Evolutionary conservation across 2,329 filamentous ascomycete species (phyloP).

Genomic region (Colletotrichum lini): DNA sequence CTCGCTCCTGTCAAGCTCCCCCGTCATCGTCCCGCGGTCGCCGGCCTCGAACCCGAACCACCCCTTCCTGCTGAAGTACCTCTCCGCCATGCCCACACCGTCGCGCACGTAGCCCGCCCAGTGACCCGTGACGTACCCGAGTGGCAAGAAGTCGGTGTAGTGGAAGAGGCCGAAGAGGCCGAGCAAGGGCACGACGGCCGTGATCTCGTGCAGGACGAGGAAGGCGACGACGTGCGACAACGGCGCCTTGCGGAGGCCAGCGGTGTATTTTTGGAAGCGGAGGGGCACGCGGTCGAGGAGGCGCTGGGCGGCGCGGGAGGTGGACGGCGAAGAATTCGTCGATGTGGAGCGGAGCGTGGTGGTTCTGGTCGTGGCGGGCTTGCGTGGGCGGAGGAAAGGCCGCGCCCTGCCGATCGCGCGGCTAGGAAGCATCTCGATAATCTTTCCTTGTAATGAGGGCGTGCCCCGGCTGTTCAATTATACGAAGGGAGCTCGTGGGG

Average conservation of each 20-base stretch:
- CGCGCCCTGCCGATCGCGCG: constrained; percentile 14
- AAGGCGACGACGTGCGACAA: constrained; percentile 89
- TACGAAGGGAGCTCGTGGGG: no score
- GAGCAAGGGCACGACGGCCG: constrained; percentile 85
- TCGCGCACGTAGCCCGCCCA: constrained; percentile 68
- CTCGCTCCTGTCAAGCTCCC: constrained; percentile 43
- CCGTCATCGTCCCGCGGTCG: constrained; percentile 48
- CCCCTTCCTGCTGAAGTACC: constrained; percentile 82
- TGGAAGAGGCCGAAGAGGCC: constrained; percentile 85
- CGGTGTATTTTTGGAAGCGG: constrained; percentile 78
- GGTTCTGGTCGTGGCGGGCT: not conserved
- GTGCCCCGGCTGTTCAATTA: not conserved
- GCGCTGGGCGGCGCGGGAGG: constrained; percentile 56
- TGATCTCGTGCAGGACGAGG: constrained; percentile 91
- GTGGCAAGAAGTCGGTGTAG: constrained; percentile 81
- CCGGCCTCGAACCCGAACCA: constrained; percentile 78
- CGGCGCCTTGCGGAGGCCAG: constrained; percentile 81
- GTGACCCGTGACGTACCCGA: constrained; percentile 64
- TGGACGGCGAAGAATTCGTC: constrained; percentile 37
- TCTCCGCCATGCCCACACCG: constrained; percentile 81
- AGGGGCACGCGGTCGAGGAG: constrained; percentile 71
- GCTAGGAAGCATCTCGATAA: constrained; percentile 11
- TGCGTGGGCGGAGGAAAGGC: not conserved
- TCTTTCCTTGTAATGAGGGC: not conserved
- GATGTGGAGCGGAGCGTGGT: constrained; percentile 1